phyloP scores from a whole-genome alignment of 1,139 yeast genomes.

The Hyphopichia burtonii region DNA sequence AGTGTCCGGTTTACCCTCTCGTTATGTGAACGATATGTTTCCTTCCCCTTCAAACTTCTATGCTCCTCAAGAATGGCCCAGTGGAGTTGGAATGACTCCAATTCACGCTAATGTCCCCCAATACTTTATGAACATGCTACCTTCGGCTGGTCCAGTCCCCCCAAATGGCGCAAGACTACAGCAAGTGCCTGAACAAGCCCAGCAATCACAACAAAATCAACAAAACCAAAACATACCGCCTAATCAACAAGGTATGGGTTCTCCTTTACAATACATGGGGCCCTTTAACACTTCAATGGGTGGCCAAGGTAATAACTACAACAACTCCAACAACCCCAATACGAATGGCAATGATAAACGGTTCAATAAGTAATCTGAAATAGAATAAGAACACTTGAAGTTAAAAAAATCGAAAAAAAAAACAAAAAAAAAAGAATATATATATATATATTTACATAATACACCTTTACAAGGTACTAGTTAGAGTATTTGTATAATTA shows the following conservation, averaged over 20 bases:
- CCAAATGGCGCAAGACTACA: not conserved
- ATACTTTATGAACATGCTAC: constrained; percentile 24
- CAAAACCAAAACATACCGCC: constrained; percentile 3
- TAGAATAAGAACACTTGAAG: not conserved
- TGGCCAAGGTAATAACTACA: not conserved
- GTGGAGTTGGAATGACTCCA: constrained; percentile 40
- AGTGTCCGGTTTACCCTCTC: constrained; percentile 47
- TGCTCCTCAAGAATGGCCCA: constrained; percentile 47
- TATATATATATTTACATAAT: too few relatives aligned
- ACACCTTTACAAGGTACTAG: too few relatives aligned
- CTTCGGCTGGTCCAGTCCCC: constrained; percentile 6
- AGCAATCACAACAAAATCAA: constrained; percentile 1
- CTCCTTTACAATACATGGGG: constrained; percentile 11
- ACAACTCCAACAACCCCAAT: not conserved
- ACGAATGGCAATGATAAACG: not conserved
- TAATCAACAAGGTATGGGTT: not conserved
- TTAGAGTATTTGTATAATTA: too few relatives aligned
- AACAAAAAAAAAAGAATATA: too few relatives aligned
- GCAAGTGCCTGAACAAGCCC: not conserved
- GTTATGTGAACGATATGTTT: constrained; percentile 54
- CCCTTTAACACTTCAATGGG: constrained; percentile 5
- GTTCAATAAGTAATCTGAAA: not conserved
- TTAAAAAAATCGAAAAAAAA: too few relatives aligned
- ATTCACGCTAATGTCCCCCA: constrained; percentile 26
- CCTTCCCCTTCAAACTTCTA: constrained; percentile 56